Conservation (phyloP, 139 green algal genomes). For the Penium margaritaceum region DNA sequence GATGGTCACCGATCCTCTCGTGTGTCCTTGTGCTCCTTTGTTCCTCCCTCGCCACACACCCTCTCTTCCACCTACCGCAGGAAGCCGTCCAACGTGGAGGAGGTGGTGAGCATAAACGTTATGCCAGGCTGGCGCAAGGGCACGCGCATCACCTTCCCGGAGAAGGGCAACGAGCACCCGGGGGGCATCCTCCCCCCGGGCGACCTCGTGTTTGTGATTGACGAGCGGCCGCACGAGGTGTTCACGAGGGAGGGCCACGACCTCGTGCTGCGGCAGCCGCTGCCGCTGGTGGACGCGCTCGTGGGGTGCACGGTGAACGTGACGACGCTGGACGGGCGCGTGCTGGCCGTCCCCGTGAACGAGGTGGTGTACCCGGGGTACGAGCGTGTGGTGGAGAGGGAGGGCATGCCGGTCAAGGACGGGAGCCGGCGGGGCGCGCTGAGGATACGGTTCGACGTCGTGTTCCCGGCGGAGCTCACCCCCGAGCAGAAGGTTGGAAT, state of each 20-base stretch:
- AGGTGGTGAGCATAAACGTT: conserved; percentile 77
- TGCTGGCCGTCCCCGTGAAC: conserved; percentile 21
- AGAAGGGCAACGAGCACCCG: conserved; percentile 73
- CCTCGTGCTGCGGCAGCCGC: conserved; percentile 55
- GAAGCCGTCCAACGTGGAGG: conserved; percentile 47
- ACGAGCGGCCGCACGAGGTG: conserved; percentile 75
- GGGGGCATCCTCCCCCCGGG: conserved; percentile 61
- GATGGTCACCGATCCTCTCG: too few species aligned
- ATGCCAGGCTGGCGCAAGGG: conserved; percentile 89
- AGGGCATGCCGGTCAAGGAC: conserved; percentile 50
- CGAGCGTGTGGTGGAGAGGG: conserved; percentile 38
- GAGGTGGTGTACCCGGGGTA: conserved; percentile 39
- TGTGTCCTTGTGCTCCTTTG: too few species aligned
- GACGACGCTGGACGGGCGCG: conserved; percentile 38
- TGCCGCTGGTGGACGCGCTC: conserved; percentile 25
- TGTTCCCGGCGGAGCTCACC: conserved; percentile 32
- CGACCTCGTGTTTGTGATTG: conserved; percentile 81
- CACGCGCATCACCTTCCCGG: conserved; percentile 80
- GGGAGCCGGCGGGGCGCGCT: conserved; percentile 30
- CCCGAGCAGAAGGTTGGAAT: conserved; percentile 33
- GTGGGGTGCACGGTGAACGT: conserved; percentile 20
- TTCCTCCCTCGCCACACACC: too few species aligned
- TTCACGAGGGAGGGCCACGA: conserved; percentile 77
- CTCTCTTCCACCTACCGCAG: conserved; percentile 3
- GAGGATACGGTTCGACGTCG: conserved; percentile 43